Evolutionary conservation across 805 yeast genomes (phyloP).

Genomic region (Cyberlindnera samutprakarnensis): DNA sequence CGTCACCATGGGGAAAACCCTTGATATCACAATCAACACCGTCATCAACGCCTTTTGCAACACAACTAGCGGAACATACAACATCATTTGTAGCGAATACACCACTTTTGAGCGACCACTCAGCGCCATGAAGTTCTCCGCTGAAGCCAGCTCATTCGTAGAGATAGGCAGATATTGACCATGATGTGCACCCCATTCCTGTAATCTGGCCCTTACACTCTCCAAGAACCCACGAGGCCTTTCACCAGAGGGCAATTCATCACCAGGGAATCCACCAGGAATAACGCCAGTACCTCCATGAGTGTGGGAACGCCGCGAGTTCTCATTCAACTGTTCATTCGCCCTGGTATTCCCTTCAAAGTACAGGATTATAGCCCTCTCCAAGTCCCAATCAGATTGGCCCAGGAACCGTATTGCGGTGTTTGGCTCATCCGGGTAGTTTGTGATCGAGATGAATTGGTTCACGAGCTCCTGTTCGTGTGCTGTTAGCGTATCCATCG

Average conservation of each 20-base stretch:
- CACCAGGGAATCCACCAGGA: conserved; percentile 18
- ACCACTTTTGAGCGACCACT: conserved; percentile 19
- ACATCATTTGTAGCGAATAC: conserved; percentile 22
- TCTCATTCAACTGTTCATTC: conserved; percentile 12
- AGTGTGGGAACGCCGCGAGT: not conserved
- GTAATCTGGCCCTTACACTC: conserved; percentile 17
- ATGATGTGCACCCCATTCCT: conserved; percentile 13
- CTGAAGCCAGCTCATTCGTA: conserved; percentile 9
- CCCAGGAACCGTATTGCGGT: conserved; percentile 18
- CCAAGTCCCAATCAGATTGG: conserved; percentile 32
- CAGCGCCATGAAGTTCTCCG: conserved; percentile 12
- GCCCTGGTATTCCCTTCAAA: conserved; percentile 20
- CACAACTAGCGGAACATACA: conserved; percentile 27
- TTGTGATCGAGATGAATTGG: conserved; percentile 15
- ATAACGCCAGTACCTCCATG: conserved; percentile 7
- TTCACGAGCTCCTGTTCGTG: conserved; percentile 7
- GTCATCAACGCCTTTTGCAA: conserved; percentile 23
- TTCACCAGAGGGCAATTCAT: conserved; percentile 3
- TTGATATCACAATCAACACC: conserved; percentile 21
- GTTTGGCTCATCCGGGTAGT: conserved; percentile 12
- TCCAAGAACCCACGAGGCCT: conserved; percentile 4
- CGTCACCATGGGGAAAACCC: conserved; percentile 30
- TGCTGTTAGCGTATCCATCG: conserved; percentile 11
- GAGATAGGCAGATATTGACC: conserved; percentile 24
- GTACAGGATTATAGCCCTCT: conserved; percentile 22